Evolutionary conservation across 2,329 filamentous ascomycete genomes (phyloP).

Genomic region (Phyllosticta citriasiana): DNA sequence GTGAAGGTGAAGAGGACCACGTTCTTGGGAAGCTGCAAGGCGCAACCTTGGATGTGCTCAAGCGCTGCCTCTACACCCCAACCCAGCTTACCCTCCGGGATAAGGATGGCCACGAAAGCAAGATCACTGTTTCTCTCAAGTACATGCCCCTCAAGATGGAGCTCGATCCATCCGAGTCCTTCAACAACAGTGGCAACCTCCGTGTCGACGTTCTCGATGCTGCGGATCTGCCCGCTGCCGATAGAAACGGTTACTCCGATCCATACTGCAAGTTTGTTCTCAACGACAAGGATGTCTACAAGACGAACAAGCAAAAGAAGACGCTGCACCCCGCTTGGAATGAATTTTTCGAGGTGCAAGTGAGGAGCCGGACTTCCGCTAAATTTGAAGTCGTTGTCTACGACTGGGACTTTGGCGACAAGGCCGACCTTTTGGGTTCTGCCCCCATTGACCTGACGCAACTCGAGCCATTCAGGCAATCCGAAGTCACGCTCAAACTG

Average conservation of each 20-base stretch:
- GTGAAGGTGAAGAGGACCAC: constrained; percentile 58
- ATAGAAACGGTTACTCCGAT: constrained; percentile 93
- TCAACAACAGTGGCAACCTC: constrained; percentile 96
- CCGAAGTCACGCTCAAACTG: constrained; percentile 63
- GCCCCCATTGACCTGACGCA: constrained; percentile 65
- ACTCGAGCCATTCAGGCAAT: constrained; percentile 74
- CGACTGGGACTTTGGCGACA: constrained; percentile 95
- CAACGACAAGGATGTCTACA: constrained; percentile 82
- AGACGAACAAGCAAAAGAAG: constrained; percentile 95
- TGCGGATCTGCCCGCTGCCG: constrained; percentile 77
- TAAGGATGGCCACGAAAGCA: constrained; percentile 64
- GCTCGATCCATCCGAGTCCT: constrained; percentile 88
- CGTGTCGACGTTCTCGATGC: constrained; percentile 90
- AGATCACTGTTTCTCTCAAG: constrained; percentile 82
- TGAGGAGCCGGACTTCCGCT: constrained; percentile 76
- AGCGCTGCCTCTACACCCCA: constrained; percentile 84
- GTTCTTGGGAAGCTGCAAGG: constrained; percentile 75
- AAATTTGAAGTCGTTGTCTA: constrained; percentile 76
- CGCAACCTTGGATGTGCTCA: constrained; percentile 76
- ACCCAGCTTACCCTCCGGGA: constrained; percentile 72
- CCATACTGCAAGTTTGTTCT: constrained; percentile 93
- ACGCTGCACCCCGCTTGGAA: constrained; percentile 93
- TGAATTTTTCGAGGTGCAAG: constrained; percentile 77
- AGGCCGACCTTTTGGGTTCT: constrained; percentile 79
- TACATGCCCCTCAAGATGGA: constrained; percentile 92